Base-by-base conservation (phyloP, 495 filamentous ascomycete genomes). In the Cercophora sp. region DNA sequence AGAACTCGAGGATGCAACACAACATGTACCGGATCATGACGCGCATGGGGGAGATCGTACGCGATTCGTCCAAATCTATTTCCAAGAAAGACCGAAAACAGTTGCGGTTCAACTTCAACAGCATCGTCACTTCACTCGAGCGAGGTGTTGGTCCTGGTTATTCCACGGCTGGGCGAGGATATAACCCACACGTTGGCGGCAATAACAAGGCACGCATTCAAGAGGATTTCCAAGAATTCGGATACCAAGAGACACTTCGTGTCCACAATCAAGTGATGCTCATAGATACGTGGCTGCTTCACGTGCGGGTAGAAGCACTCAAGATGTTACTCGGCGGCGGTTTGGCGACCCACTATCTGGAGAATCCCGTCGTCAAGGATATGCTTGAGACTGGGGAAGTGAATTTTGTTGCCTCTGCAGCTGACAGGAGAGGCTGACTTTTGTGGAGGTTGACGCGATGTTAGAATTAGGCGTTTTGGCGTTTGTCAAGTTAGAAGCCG, bases 251-350 rank as follows among this genome's bases (percentile, higher is more conserved):
- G 68, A 87, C 79, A 11, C 80, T 96, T 29, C 82, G 84, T 52
- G 82, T 96, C 27, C 82, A 88, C 51, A 78, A 80, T 22, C 79
- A 81, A 52, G 83, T 83, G 32, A 82, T 96, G 76, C 78, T 79
- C 52, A 90, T 97, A 48, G 88, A 96, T 60, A 83, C 80, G 32
- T 97, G 92, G 92, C 93, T 88, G 79, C 91, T 96, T 58, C 78
- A 92, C 56, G 77, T 87, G 57, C 79, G 90, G 20, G 68, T 94
- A 41, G 82, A 89, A 52, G 80, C 83, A 35, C 74, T 97, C 27
- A 84, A 86, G 63, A 75, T 85, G n/a, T 65, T 92, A 8, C 70
- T 96, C 34, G 85, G 87, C 53, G 85, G 87, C 11, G 92, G 92
- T 0, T 90, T 96, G 44, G 69, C 84, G 18, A 79, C 77, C 31